Evolutionary conservation across 495 filamentous ascomycete species (phyloP), one percentile per base, ranked within the genome.

Genomic region (Penicillium herquei): DNA sequence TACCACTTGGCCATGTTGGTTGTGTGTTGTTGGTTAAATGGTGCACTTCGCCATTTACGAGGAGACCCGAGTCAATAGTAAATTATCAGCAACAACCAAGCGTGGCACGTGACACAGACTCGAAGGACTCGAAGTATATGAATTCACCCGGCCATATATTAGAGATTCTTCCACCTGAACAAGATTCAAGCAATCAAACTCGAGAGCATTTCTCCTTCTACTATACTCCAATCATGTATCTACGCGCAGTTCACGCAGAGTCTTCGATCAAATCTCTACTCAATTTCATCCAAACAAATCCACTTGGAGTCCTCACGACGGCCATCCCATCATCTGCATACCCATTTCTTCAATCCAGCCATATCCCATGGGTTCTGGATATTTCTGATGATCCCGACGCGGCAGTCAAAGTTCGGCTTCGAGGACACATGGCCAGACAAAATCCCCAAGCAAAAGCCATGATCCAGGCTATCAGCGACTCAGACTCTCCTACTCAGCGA

Each of bases 401-500:
- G 6, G 6, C 17, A 18, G 39, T 17, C 42, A 16, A 30, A 34
- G 21, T 13, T 11, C 12, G n/a, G 17, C 6, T 35, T 11, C 70
- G 80, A 8, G 78, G 77, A 1, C 80, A 84, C 51, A 61, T 83
- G 5, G 80, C 80, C 18, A 66, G 78, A 43, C 56, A 56, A 45
- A 84, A 84, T 58, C 79, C 80, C 0, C 80, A 84, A 49, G 60
- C 55, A 49, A 82, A 84, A 66, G 76, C 77, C 7, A 62, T 85
- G n/a, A 78, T 84, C 37, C 77, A 82, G 47, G 55, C 68, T 1
- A 47, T 66, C 7, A 62, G 67, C 17, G 21, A 14, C n/a, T 7
- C n/a, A 6, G 6, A n/a, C 44, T 31, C 44, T 47, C 13, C 21
- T 8, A 11, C 2, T 5, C 6, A 30, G 18, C 3, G 18, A n/a